Evolutionary conservation across 164 flowering plant genomes (phyloP), one percentile per base, ranked within the genome.

Genomic region (Warburgia ugandensis): DNA sequence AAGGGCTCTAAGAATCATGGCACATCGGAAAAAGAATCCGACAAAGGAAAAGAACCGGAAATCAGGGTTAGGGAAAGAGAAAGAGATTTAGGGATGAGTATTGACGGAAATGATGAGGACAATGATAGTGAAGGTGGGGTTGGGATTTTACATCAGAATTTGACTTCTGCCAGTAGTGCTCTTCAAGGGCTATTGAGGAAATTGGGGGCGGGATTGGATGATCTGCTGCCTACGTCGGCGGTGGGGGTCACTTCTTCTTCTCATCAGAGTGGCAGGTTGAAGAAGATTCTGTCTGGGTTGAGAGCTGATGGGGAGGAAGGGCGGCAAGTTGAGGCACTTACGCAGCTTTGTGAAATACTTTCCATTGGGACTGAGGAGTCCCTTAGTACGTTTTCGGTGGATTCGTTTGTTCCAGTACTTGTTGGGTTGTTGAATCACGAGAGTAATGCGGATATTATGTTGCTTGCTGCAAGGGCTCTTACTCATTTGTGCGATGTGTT

Each of bases 251-350:
- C 78, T 0, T 70, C 88, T 0, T 68, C 84, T 0, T 94, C 99
- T 4, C 96, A 86, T 29, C 94, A 84, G 71, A 86, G 71, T 29
- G 96, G 96, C 17, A 61, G 96, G 64, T 63, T 94, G 33, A 89
- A 94, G 76, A 94, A 94, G 81, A 82, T 94, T 23, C 57, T 94
- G 13, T 67, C 92, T 16, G 96, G 97, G 32, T 60, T 94, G 69
- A 49, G 97, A 35, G 94, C 99, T 0, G 99, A 94, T 39, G 97
- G 97, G 1, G 99, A 94, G 70, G 99, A 94, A 59, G 97, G 96
- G 45, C 72, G 69, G 56, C 99, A 94, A 59, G 88, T 89, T 17
- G 99, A 89, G 73, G 87, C 97, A 0, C 51, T 94, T 44, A 88
- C 99, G 0, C 99, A 94, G 73, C 78, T 94, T 0, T 94, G 99